Evolutionary conservation across 179 eudicot genomes (phyloP).

Genomic region (Vitellaria paradoxa): DNA sequence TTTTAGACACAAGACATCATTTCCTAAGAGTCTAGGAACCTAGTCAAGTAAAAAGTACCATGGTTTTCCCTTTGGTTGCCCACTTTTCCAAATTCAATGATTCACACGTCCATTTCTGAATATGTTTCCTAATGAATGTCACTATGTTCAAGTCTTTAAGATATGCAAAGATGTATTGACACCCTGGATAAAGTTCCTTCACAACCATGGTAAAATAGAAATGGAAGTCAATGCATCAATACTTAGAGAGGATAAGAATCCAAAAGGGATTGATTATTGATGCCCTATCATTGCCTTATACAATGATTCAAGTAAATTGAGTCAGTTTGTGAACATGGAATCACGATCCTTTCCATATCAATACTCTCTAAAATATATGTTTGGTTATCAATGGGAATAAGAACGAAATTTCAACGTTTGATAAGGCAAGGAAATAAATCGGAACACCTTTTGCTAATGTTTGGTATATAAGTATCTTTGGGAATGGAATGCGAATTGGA

Average conservation of each 20-base stretch:
- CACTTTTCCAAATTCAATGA: too few relatives aligned
- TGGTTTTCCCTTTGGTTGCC: neutral
- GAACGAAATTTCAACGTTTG: too few relatives aligned
- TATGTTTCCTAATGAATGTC: too few relatives aligned
- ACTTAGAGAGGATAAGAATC: neutral
- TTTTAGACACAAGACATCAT: too few relatives aligned
- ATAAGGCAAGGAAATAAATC: too few relatives aligned
- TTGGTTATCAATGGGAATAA: too few relatives aligned
- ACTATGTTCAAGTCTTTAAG: too few relatives aligned
- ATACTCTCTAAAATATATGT: neutral
- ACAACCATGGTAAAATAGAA: neutral
- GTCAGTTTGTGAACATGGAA: neutral
- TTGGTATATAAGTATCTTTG: neutral
- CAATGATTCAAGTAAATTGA: neutral
- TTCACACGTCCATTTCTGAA: neutral
- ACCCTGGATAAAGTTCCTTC: neutral
- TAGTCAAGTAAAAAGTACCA: neutral
- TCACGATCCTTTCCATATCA: neutral
- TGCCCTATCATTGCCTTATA: neutral
- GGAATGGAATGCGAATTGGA: neutral
- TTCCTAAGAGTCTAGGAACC: neutral
- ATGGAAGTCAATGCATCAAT: neutral
- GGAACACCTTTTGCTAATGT: neutral
- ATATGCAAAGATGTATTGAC: neutral
- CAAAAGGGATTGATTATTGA: neutral